These are phyloP conservation scores for Triadica sebifera DNA, from an alignment of 345 rosid genomes.

Conservation along the genomic window DNA sequence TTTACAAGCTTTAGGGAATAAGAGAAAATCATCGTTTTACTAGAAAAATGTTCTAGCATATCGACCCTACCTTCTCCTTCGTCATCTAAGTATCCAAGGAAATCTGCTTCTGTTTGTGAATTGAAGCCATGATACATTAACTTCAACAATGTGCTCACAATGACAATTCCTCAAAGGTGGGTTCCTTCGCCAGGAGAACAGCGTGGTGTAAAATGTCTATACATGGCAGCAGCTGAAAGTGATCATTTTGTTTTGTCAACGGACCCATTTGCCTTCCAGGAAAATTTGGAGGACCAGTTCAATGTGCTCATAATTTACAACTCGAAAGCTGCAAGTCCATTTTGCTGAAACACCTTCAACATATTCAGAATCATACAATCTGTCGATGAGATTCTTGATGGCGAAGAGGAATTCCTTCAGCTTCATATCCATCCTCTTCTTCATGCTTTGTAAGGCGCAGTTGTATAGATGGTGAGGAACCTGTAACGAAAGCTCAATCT, in stretches of 20 bases:
- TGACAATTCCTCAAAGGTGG: neutral
- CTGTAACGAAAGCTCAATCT: conserved; percentile 32
- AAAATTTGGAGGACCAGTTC: conserved; percentile 10
- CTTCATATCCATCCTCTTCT: conserved; percentile 40
- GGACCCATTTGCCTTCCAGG: conserved; percentile 3
- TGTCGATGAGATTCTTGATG: conserved; percentile 43
- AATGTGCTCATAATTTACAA: conserved; percentile 19
- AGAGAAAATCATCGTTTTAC: conserved; percentile 5
- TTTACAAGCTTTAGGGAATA: no score
- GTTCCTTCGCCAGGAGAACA: no score
- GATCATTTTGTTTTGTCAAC: neutral
- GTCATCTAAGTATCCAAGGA: neutral
- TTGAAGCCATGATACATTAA: conserved; percentile 15
- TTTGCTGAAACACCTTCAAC: conserved; percentile 15
- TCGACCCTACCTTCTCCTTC: neutral
- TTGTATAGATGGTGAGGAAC: conserved; percentile 43
- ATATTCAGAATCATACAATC: conserved; percentile 13
- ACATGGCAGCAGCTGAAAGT: conserved; percentile 2
- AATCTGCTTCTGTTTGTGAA: conserved; percentile 4
- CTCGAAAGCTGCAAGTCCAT: conserved; percentile 20
- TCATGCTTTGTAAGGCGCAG: conserved; percentile 40
- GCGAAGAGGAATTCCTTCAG: conserved; percentile 63
- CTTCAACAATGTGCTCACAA: conserved; percentile 1
- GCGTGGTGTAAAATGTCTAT: neutral
- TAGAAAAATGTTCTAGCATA: neutral